phyloP scores from a whole-genome alignment of 1,284 basidiomycete genomes.

The Mycena citricolor region DNA sequence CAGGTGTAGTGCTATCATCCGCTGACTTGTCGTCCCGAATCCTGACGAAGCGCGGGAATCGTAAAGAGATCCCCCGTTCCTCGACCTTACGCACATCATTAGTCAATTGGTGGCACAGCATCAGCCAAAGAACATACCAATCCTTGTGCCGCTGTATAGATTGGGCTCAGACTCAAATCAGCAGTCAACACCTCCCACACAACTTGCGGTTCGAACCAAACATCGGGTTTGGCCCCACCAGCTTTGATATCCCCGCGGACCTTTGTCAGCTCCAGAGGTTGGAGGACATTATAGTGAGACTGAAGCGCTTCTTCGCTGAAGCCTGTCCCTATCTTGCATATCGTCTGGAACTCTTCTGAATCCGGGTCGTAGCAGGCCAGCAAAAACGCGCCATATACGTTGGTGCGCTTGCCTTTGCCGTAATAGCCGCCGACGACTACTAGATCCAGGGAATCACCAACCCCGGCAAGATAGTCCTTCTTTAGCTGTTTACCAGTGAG shows the following conservation, averaged over 20 bases:
- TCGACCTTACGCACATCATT: conserved; percentile 57
- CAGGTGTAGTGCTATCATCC: conserved; percentile 76
- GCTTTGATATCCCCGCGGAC: conserved; percentile 78
- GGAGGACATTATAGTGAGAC: conserved; percentile 80
- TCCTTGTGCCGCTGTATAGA: conserved; percentile 97
- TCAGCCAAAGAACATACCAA: conserved; percentile 55
- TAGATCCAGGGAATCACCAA: conserved; percentile 96
- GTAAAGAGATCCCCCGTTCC: conserved; percentile 87
- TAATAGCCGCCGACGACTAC: conserved; percentile 97
- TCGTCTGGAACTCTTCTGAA: conserved; percentile 89
- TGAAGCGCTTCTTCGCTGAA: conserved; percentile 92
- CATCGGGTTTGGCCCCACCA: conserved; percentile 89
- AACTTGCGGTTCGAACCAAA: conserved; percentile 93
- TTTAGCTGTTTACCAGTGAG: conserved; percentile 81
- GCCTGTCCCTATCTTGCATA: conserved; percentile 99
- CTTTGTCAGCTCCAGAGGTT: conserved; percentile 72
- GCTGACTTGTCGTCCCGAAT: conserved; percentile 91
- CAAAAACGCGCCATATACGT: conserved; percentile 94
- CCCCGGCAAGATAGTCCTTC: conserved; percentile 96
- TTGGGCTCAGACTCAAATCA: conserved; percentile 93
- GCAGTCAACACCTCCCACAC: conserved; percentile 99
- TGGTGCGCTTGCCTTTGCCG: conserved; percentile 97
- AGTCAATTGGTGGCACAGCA: conserved; percentile 9
- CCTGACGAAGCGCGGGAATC: conserved; percentile 94
- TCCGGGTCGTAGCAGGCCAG: conserved; percentile 94